Evolutionary conservation across 495 filamentous ascomycete genomes (phyloP).

Genomic region (Aspergillus leporis): DNA sequence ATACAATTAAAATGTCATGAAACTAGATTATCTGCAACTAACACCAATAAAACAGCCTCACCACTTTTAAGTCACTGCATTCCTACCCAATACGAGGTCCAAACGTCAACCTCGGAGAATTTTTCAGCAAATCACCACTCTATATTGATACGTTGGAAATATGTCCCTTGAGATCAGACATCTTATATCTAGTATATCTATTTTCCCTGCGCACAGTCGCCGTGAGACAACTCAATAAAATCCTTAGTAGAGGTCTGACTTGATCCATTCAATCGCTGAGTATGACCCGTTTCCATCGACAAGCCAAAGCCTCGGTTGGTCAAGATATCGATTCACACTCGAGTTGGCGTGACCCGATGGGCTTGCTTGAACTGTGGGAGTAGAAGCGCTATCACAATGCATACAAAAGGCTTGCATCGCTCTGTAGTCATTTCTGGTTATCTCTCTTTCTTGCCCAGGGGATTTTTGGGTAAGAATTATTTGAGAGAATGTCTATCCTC

Average conservation of each 20-base stretch:
- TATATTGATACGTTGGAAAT: neutral
- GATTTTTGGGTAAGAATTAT: neutral
- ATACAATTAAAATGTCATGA: neutral
- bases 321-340: neutral
- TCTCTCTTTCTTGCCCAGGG: neutral
- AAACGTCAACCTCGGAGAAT: neutral
- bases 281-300: neutral
- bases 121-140: neutral
- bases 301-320: neutral
- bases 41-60: too few relatives aligned
- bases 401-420: neutral
- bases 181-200: neutral
- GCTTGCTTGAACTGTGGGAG: too few relatives aligned
- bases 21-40: neutral
- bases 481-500: neutral
- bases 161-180: neutral
- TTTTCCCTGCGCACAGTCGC: too few relatives aligned
- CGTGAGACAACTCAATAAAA: too few relatives aligned
- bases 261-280: neutral
- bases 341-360: neutral
- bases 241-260: too few relatives aligned
- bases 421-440: neutral
- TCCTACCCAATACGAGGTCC: neutral
- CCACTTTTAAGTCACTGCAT: neutral
- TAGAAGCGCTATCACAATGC: neutral